Evolutionary conservation across 2,329 filamentous ascomycete genomes (phyloP).

Genomic region (Emmonsiellopsis sp.): DNA sequence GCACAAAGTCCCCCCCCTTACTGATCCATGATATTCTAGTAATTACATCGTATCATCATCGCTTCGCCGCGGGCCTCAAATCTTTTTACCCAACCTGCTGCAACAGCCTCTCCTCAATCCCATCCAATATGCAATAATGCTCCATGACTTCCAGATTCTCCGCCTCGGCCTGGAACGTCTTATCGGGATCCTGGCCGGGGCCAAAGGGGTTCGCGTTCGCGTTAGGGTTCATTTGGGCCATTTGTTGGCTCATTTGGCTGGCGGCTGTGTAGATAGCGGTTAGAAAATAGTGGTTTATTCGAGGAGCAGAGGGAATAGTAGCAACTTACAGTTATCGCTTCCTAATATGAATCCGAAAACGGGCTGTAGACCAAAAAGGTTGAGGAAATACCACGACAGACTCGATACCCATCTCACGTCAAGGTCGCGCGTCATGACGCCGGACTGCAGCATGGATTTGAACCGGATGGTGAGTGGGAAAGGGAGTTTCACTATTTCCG

Average conservation of each 20-base stretch:
- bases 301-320: slow-evolving; percentile 1
- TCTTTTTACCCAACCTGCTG: slow-evolving; percentile 28
- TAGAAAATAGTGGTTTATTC: background rate
- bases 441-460: slow-evolving; percentile 98
- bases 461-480: slow-evolving; percentile 98
- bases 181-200: slow-evolving; percentile 88
- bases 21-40: background rate
- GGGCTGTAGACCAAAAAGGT: slow-evolving; percentile 89
- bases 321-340: slow-evolving; percentile 76
- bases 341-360: slow-evolving; percentile 96
- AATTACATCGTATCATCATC: slow-evolving; percentile 5
- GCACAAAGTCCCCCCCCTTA: background rate
- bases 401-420: slow-evolving; percentile 98
- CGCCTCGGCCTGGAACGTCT: slow-evolving; percentile 83
- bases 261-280: slow-evolving; percentile 54
- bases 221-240: slow-evolving; percentile 64
- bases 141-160: slow-evolving; percentile 95
- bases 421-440: slow-evolving; percentile 89
- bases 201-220: slow-evolving; percentile 65
- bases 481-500: slow-evolving; percentile 70
- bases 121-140: slow-evolving; percentile 83
- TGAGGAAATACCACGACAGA: slow-evolving; percentile 97
- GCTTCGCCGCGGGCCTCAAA: background rate
- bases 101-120: slow-evolving; percentile 76
- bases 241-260: slow-evolving; percentile 79